Percentiles rank a stretch among this genome's conserved stretches.
Conservation (phyloP, 176 grass and related monocot species). For the Rhynchospora tenuis region DNA sequence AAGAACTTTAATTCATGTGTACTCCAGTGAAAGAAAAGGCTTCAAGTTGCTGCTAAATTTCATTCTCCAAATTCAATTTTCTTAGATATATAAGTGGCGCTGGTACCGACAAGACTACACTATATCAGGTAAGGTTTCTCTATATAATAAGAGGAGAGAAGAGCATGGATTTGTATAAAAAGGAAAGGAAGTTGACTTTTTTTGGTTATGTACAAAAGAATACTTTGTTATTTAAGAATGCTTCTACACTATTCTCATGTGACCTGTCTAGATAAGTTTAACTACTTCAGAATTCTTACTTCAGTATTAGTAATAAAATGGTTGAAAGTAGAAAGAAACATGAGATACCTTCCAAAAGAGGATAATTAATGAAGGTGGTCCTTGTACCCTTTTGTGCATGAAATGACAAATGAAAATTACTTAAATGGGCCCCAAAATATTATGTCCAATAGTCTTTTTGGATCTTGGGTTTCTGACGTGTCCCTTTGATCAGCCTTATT, state of each 20-base stretch:
- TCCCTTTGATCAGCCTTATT: neutral
- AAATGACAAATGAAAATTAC: constrained; percentile 1
- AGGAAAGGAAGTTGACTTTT: neutral
- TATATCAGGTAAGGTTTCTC: neutral
- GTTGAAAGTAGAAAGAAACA: constrained; percentile 2
- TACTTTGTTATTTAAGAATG: neutral
- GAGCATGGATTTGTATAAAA: neutral
- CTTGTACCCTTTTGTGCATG: neutral
- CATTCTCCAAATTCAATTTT: neutral
- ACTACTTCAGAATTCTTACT: neutral
- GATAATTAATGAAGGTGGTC: constrained; percentile 14
- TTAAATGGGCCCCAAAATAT: constrained; percentile 14
- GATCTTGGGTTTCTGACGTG: constrained; percentile 4
- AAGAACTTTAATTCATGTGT: neutral
- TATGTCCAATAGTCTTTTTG: constrained; percentile 2
- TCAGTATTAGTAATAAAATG: constrained; percentile 1
- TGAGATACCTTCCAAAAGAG: constrained; percentile 9
- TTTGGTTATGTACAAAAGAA: neutral
- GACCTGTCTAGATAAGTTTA: constrained; percentile 12
- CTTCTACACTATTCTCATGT: neutral
- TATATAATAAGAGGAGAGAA: neutral
- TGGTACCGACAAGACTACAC: neutral
- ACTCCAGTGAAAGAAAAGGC: neutral
- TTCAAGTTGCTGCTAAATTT: neutral
- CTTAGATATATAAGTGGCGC: neutral